Conservation (phyloP, 1,284 basidiomycete species). For the Sutorius eximius region DNA sequence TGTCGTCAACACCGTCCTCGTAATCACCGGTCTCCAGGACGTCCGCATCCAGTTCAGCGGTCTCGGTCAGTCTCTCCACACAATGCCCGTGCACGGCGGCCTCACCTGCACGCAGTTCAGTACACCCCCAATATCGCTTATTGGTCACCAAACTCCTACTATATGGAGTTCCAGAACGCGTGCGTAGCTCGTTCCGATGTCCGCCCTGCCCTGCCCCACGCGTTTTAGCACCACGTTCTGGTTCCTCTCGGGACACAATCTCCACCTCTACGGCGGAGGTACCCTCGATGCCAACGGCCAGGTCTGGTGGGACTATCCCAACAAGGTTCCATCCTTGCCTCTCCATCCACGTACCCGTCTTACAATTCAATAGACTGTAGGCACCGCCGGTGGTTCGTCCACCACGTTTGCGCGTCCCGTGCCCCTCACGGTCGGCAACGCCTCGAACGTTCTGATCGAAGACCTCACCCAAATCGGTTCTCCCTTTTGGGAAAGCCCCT, state of each 20-base stretch:
- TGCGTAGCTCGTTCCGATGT: slow-evolving; percentile 16
- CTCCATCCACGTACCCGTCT: slow-evolving; percentile 3
- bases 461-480: slow-evolving; percentile 39
- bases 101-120: slow-evolving; percentile 24
- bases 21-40: slow-evolving; percentile 39
- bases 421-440: slow-evolving; percentile 46
- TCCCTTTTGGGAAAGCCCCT: slow-evolving; percentile 32
- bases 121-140: slow-evolving; percentile 47
- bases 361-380: slow-evolving; percentile 21
- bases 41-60: slow-evolving; percentile 44
- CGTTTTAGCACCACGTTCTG: slow-evolving; percentile 44
- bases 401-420: slow-evolving; percentile 46
- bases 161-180: slow-evolving; percentile 44
- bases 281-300: slow-evolving; percentile 43
- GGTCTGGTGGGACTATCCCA: slow-evolving; percentile 39
- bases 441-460: slow-evolving; percentile 44
- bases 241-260: slow-evolving; percentile 46
- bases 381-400: slow-evolving; percentile 23
- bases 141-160: slow-evolving; percentile 43
- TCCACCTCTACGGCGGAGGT: slow-evolving; percentile 45
- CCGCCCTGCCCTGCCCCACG: slow-evolving; percentile 4
- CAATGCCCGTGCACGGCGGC: not conserved
- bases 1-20: slow-evolving; percentile 42
- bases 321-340: slow-evolving; percentile 13
- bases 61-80: slow-evolving; percentile 22